These are phyloP conservation scores for Suillus placidus DNA, from an alignment of 768 basidiomycete genomes.

Conservation along the genomic window DNA sequence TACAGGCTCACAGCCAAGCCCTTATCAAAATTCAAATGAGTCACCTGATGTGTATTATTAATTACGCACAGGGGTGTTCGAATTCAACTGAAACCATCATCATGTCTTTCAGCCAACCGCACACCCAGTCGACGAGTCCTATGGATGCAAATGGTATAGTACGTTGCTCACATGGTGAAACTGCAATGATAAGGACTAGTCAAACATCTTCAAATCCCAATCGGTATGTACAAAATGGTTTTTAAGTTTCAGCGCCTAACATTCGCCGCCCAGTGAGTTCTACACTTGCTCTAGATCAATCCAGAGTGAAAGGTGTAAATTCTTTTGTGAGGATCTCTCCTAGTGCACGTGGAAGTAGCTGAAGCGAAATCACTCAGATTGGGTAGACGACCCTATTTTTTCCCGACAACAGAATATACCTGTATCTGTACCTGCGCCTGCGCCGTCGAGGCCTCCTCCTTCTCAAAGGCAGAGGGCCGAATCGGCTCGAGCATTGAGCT, in stretches of 20 bases:
- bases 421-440: neutral
- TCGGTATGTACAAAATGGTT: conserved; percentile 35
- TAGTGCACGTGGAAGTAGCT: conserved; percentile 10
- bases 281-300: conserved; percentile 37
- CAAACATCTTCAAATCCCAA: conserved; percentile 32
- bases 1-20: neutral
- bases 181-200: conserved; percentile 31
- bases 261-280: conserved; percentile 33
- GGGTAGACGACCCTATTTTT: conserved; percentile 33
- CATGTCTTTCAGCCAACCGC: conserved; percentile 17
- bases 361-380: conserved; percentile 25
- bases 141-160: conserved; percentile 34
- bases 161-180: conserved; percentile 38
- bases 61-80: conserved; percentile 6
- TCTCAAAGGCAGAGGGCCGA: conserved; percentile 4
- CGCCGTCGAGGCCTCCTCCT: neutral
- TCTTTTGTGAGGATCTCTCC: conserved; percentile 38
- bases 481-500: neutral
- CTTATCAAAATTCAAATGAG: neutral
- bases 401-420: neutral
- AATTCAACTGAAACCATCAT: conserved; percentile 3
- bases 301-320: conserved; percentile 22
- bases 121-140: conserved; percentile 27
- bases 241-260: neutral
- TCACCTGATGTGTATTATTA: conserved; percentile 25